These are phyloP conservation scores for Malus fusca DNA, from an alignment of 306 rosid genomes.

Conservation along the genomic window DNA sequence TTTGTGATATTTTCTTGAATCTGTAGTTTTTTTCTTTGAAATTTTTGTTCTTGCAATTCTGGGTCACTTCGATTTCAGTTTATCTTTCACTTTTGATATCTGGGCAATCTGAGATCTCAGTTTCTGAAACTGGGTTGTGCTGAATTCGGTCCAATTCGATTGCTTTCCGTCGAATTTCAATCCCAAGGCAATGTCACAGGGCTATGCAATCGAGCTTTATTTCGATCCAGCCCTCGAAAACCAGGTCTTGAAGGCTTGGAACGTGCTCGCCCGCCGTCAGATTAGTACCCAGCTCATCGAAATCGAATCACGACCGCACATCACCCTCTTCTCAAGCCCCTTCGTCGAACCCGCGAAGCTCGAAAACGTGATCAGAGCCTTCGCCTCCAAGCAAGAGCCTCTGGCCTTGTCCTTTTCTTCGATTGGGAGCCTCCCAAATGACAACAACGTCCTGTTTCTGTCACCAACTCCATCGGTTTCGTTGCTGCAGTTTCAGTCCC, in stretches of 20 bases:
- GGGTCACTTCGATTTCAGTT: conserved; percentile 4
- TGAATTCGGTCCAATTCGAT: conserved; percentile 2
- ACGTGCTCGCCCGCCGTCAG: conserved; percentile 82
- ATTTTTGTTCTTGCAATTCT: neutral
- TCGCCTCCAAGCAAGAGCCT: conserved; percentile 66
- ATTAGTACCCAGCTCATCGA: conserved; percentile 82
- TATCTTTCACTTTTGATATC: neutral
- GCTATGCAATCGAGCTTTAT: conserved; percentile 87
- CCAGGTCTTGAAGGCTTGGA: conserved; percentile 95
- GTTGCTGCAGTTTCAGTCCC: conserved; percentile 70
- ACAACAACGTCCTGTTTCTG: conserved; percentile 66
- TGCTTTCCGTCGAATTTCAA: neutral
- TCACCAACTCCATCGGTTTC: conserved; percentile 75
- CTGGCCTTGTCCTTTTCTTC: conserved; percentile 65
- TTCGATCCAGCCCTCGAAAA: conserved; percentile 91
- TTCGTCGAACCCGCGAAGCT: conserved; percentile 53
- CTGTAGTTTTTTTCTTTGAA: neutral
- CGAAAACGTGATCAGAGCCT: conserved; percentile 37
- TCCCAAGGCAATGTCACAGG: conserved; percentile 55
- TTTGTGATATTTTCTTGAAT: neutral
- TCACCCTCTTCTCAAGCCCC: conserved; percentile 70
- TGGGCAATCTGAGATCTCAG: conserved; percentile 29
- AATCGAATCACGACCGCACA: conserved; percentile 92
- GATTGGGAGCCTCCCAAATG: conserved; percentile 48
- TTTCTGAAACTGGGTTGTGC: conserved; percentile 21